A percentile compares a stretch with the other conserved stretches of the same genome.
These are phyloP conservation scores for Puccinia sorghi DNA, from an alignment of 1,284 basidiomycete species.

Conservation along the genomic window DNA sequence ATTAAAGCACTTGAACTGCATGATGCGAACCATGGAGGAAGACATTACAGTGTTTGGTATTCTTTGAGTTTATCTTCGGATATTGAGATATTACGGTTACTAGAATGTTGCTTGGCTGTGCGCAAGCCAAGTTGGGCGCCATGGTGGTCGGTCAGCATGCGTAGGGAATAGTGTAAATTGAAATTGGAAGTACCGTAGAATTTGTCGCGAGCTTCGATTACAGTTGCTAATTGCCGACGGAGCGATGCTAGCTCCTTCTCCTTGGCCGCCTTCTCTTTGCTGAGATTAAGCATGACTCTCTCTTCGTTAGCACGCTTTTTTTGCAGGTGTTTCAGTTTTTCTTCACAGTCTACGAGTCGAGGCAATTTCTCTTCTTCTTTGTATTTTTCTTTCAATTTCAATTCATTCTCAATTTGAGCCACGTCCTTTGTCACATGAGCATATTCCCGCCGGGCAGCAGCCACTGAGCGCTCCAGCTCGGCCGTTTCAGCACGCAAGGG, in stretches of 20 bases:
- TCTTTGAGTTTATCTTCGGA: conserved; percentile 81
- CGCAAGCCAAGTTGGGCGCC: conserved; percentile 55
- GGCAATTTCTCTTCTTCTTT: conserved; percentile 74
- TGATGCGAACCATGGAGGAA: background rate
- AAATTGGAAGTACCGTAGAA: conserved; percentile 61
- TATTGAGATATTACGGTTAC: conserved; percentile 69
- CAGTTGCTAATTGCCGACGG: conserved; percentile 63
- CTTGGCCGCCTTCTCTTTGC: conserved; percentile 29
- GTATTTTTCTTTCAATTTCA: conserved; percentile 77
- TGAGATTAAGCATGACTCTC: conserved; percentile 9
- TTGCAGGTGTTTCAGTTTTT: conserved; percentile 40
- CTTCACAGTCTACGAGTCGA: conserved; percentile 38
- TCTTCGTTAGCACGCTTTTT: conserved; percentile 31
- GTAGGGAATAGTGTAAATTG: conserved; percentile 44
- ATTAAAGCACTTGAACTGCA: background rate
- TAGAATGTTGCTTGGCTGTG: conserved; percentile 73
- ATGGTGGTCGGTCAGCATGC: background rate
- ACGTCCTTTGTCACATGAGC: conserved; percentile 74
- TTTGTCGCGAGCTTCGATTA: conserved; percentile 70
- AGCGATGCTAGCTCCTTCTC: conserved; percentile 30
- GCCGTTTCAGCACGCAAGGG: conserved; percentile 64
- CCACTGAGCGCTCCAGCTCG: conserved; percentile 70
- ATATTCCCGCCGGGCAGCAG: conserved; percentile 74
- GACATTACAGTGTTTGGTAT: conserved; percentile 77
- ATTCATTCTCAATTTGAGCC: conserved; percentile 71